Evolutionary conservation across 2,329 filamentous ascomycete species (phyloP).

Genomic region (Xylaria sp.): DNA sequence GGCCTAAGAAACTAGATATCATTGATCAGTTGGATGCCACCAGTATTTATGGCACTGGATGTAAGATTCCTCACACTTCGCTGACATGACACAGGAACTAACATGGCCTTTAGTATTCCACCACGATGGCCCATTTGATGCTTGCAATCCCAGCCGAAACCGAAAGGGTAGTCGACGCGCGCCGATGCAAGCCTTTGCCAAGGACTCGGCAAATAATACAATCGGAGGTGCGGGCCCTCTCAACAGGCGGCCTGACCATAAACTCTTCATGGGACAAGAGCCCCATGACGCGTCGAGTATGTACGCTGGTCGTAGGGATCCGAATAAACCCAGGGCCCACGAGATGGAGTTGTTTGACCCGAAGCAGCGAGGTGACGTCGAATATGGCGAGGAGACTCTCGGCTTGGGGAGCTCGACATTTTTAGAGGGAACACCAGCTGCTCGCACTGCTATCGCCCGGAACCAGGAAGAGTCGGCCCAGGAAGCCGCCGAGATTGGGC

Average conservation of each 20-base stretch:
- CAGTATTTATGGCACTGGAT: constrained; percentile 90
- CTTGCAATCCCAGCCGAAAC: constrained; percentile 94
- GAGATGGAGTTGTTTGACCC: constrained; percentile 73
- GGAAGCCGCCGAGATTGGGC: constrained; percentile 62
- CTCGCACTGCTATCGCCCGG: constrained; percentile 79
- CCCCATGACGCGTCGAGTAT: constrained; percentile 89
- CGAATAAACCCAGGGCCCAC: constrained; percentile 48
- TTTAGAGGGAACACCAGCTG: constrained; percentile 90
- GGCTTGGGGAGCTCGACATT: constrained; percentile 96
- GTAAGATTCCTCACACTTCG: constrained; percentile 64
- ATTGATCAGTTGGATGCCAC: constrained; percentile 98
- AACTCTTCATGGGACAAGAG: constrained; percentile 82
- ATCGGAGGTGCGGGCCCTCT: constrained; percentile 88
- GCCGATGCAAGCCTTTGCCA: constrained; percentile 96
- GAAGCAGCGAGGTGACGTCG: constrained; percentile 70
- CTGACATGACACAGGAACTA: background rate
- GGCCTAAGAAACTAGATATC: constrained; percentile 74
- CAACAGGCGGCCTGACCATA: constrained; percentile 83
- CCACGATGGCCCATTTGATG: constrained; percentile 97
- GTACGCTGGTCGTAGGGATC: constrained; percentile 59
- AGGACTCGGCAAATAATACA: constrained; percentile 90
- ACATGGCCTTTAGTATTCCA: constrained; percentile 77
- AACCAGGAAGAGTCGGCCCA: constrained; percentile 76
- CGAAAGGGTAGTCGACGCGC: constrained; percentile 82
- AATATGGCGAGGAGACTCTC: constrained; percentile 85